Evolutionary conservation across 257 asterid genomes (phyloP).

Genomic region (Knoxia roxburghii): DNA sequence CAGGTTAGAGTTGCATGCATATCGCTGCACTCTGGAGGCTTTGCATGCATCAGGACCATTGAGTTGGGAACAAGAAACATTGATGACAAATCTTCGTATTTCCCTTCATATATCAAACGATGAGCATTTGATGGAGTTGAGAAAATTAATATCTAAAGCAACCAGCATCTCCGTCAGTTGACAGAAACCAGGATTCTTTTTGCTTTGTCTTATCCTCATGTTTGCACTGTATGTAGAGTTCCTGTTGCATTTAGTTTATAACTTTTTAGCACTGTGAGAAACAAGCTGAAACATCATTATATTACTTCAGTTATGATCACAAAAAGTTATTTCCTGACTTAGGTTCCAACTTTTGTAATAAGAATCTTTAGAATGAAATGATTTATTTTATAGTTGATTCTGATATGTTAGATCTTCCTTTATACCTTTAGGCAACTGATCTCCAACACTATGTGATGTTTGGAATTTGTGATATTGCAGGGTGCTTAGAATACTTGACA

Average conservation of each 20-base stretch:
- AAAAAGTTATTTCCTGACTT: background rate
- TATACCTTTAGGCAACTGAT: background rate
- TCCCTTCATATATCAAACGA: conserved; percentile 46
- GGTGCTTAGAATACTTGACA: background rate
- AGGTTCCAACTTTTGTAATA: conserved; percentile 12
- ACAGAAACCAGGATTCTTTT: conserved; percentile 13
- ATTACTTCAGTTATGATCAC: conserved; percentile 4
- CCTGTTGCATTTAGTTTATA: conserved; percentile 11
- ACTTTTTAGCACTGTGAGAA: conserved; percentile 12
- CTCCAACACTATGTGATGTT: background rate
- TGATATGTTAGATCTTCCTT: background rate
- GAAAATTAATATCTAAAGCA: conserved; percentile 35
- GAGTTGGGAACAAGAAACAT: conserved; percentile 49
- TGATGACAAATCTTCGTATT: conserved; percentile 48
- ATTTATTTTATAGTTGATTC: background rate
- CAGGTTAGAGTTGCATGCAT: conserved; percentile 48
- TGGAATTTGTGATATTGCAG: background rate
- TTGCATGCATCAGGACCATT: conserved; percentile 49
- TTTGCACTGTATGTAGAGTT: conserved; percentile 12
- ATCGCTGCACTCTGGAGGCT: conserved; percentile 45
- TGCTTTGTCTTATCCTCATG: background rate
- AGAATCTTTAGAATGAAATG: conserved; percentile 13
- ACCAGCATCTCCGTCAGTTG: conserved; percentile 23
- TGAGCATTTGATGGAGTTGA: conserved; percentile 44
- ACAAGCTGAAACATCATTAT: background rate